Evolutionary conservation across 2,329 filamentous ascomycete species (phyloP).

Genomic region (Colletotrichum gigasporum): DNA sequence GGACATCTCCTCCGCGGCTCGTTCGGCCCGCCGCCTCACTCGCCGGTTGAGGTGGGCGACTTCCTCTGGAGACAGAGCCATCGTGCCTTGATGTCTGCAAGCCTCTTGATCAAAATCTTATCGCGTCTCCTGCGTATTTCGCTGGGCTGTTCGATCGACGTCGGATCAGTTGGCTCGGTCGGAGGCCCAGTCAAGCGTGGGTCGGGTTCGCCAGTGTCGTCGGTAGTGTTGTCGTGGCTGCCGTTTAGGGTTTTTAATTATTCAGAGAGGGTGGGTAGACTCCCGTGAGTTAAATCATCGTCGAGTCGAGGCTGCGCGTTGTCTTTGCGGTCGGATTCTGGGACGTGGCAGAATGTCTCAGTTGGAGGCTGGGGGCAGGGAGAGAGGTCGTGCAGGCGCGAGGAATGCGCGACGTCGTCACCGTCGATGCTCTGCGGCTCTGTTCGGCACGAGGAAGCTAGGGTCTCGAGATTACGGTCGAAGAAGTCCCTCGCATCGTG

Average conservation of each 20-base stretch:
- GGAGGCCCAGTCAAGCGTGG: neutral
- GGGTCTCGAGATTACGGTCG: neutral
- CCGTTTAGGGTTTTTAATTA: no score
- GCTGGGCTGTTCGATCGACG: no score
- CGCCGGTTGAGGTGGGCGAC: conserved; percentile 18
- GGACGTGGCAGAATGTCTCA: conserved; percentile 23
- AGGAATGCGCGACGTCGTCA: neutral
- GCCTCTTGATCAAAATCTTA: neutral
- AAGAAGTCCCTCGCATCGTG: neutral
- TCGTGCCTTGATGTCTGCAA: neutral
- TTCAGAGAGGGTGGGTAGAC: no score
- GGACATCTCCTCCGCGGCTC: conserved; percentile 25
- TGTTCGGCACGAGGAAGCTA: neutral
- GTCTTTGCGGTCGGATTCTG: neutral
- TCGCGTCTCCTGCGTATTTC: no score
- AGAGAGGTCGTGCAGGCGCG: no score
- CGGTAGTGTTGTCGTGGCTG: no score
- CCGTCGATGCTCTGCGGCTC: neutral
- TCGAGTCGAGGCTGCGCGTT: neutral
- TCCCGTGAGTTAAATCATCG: no score
- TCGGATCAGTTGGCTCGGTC: neutral
- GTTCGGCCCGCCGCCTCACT: conserved; percentile 21
- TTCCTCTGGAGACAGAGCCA: conserved; percentile 19
- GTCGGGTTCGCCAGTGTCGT: no score
- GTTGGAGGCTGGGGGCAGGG: neutral